phyloP scores from a whole-genome alignment of 176 grass and related monocot species.

The Alloteropsis semialata region DNA sequence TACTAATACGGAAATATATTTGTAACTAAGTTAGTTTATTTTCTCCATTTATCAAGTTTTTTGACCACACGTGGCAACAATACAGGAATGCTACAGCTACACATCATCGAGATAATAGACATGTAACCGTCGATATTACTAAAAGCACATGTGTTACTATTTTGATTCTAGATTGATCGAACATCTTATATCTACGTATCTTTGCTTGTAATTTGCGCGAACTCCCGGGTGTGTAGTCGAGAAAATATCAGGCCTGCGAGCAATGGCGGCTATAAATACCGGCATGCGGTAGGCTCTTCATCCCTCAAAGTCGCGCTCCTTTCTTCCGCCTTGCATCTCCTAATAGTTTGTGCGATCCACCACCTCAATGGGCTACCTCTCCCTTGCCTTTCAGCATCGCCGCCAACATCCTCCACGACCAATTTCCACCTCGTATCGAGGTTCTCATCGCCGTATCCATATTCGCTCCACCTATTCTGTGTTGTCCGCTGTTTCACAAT shows the following conservation, averaged over 20 bases:
- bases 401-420: fast-evolving
- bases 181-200: no score
- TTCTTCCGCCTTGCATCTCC: fast-evolving
- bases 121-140: neutral
- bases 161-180: neutral
- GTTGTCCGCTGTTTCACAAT: fast-evolving
- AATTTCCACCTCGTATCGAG: fast-evolving
- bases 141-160: neutral
- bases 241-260: neutral
- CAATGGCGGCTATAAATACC: neutral
- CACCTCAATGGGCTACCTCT: neutral
- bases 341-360: fast-evolving
- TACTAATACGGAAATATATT: neutral
- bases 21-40: neutral
- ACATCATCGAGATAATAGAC: neutral
- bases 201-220: neutral
- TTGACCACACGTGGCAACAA: neutral
- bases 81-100: no score
- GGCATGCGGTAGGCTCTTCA: fast-evolving
- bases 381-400: fast-evolving
- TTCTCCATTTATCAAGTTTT: neutral
- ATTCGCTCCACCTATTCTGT: neutral
- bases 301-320: fast-evolving
- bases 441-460: fast-evolving
- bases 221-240: neutral